Evolutionary conservation across 352 stramenopile species (phyloP), one percentile per base, ranked within the genome.

Genomic region (Phytophthora ohioensis): DNA sequence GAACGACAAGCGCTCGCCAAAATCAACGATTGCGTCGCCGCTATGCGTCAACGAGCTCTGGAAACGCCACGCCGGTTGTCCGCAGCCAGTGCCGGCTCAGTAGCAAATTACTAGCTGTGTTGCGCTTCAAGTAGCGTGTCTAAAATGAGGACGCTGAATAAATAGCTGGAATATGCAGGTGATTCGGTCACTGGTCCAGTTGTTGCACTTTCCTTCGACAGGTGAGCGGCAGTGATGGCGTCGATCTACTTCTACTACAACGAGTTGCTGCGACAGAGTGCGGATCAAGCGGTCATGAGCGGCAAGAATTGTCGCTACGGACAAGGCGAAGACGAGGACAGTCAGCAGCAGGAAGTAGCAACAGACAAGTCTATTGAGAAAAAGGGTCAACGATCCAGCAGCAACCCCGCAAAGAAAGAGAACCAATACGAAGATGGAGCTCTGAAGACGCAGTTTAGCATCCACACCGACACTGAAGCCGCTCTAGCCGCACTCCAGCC

Each of bases 1-100:
- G 66, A 78, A 17, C 75, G 64, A 4, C 76, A 81, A 43, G 67
- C 75, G 45, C 70, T 92, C 0, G 71, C 61, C 38, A 91, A 92
- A 71, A 75, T 88, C 13, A 77, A 83, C 52, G 76, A 75, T 38
- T 75, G 80, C 17, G 41, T 88, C 17, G 73, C 57, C 10, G 36
- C 54, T 47, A 88, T 84, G 68, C 78, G 80, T 7, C 69, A 78
- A 60, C 76, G 72, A n/a, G 68, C 64, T 15, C 42, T 73, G 12
- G 67, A 70, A 64, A n/a, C 41, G 5, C 36, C 56, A 13, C 64
- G 53, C 47, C 46, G 56, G 38, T 15, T 65, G 47, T 77, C 69
- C 46, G 17, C 55, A 46, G 49, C 61, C 12, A 69, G 61, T 59
- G 45, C 42, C 62, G 38, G 57, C 7, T 70, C 71, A 39, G 9